Conservation (phyloP, 257 asterid genomes). For the Scutellaria galericulata region DNA sequence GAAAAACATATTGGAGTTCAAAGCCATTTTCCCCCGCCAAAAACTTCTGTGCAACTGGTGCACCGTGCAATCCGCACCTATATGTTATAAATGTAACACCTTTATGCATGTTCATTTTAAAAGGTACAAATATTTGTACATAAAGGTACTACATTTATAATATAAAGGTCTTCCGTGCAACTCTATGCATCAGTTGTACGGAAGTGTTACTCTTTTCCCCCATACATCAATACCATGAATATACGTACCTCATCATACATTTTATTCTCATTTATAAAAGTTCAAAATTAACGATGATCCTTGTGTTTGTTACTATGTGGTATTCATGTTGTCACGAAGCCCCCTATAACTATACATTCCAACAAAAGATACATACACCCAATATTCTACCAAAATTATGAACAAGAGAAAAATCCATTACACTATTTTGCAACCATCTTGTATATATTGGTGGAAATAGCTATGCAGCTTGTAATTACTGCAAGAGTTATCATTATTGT, state of each 20-base stretch:
- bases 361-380: slow-evolving; percentile 21
- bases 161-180: too few species aligned
- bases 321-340: neutral
- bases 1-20: too few species aligned
- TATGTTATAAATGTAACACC: too few species aligned
- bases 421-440: slow-evolving; percentile 42
- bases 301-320: neutral
- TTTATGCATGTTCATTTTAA: too few species aligned
- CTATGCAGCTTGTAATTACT: slow-evolving; percentile 69
- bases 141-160: too few species aligned
- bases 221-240: neutral
- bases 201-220: too few species aligned
- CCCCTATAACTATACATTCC: neutral
- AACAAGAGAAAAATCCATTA: neutral
- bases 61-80: too few species aligned
- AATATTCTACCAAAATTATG: neutral
- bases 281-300: neutral
- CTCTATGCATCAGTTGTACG: too few species aligned
- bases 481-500: slow-evolving; percentile 67
- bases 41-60: too few species aligned
- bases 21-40: too few species aligned
- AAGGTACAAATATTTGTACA: too few species aligned
- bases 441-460: slow-evolving; percentile 81
- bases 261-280: neutral
- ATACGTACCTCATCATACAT: neutral